Percentiles rank a stretch among this genome's conserved stretches.
Conservation (phyloP, 2,329 filamentous ascomycete genomes). For the Ceratocystis destructans region DNA sequence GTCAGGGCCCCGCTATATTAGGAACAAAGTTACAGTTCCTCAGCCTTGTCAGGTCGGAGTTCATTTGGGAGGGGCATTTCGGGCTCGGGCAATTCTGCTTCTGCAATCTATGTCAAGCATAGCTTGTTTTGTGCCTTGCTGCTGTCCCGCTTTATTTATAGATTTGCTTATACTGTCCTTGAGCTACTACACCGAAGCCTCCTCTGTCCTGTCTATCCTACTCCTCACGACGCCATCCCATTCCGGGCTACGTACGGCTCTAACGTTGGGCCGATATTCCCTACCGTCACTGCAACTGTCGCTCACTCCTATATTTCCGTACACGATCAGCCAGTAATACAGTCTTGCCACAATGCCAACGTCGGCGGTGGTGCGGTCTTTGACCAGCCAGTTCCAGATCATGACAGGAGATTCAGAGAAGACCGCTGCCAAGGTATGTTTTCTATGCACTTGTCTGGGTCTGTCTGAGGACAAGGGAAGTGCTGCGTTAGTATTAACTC, state of each 20-base stretch:
- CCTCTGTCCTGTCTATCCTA: no score
- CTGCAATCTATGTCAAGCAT: neutral
- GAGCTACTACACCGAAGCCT: neutral
- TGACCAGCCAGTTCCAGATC: slow-evolving; percentile 31
- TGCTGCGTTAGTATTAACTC: neutral
- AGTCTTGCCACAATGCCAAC: slow-evolving; percentile 4
- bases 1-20: neutral
- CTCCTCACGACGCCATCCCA: neutral
- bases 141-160: neutral
- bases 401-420: slow-evolving; percentile 34
- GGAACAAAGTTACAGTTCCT: neutral
- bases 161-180: neutral
- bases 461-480: neutral
- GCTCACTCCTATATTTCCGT: no score
- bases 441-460: neutral
- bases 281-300: no score
- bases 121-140: neutral
- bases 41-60: neutral
- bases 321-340: neutral
- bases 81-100: neutral
- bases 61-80: neutral
- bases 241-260: neutral
- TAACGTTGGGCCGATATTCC: no score
- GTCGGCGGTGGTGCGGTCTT: slow-evolving; percentile 26
- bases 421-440: slow-evolving; percentile 33